phyloP scores from a whole-genome alignment of 2,329 filamentous ascomycete genomes.

The Sporothrix brunneoviolacea region DNA sequence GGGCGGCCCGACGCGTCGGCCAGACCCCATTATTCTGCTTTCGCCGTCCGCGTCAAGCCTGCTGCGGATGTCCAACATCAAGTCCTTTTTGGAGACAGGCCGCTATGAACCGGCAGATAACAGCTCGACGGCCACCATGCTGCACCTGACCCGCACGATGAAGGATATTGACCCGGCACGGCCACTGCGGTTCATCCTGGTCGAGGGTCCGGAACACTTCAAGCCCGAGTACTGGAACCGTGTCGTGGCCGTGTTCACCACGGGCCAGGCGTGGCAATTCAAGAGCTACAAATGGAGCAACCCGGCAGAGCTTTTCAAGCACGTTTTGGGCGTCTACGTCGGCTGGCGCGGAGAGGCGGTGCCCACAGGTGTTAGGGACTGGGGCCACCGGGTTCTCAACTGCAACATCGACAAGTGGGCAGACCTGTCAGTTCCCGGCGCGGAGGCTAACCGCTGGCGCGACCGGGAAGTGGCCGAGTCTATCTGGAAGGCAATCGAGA shows the following conservation, averaged over 20 bases:
- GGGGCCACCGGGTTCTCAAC: slow-evolving; percentile 77
- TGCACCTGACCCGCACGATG: slow-evolving; percentile 75
- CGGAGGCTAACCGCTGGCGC: slow-evolving; percentile 61
- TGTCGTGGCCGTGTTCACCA: slow-evolving; percentile 94
- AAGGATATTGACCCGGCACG: slow-evolving; percentile 62
- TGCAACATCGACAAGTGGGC: slow-evolving; percentile 83
- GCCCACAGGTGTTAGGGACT: slow-evolving; percentile 70
- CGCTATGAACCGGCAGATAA: slow-evolving; percentile 72
- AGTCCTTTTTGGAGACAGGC: slow-evolving; percentile 83
- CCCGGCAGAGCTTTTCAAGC: slow-evolving; percentile 80
- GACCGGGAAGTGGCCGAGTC: slow-evolving; percentile 89
- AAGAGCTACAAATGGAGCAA: slow-evolving; percentile 96
- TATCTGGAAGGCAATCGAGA: slow-evolving; percentile 86
- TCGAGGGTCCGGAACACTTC: slow-evolving; percentile 89
- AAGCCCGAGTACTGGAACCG: slow-evolving; percentile 97
- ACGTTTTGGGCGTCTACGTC: slow-evolving; percentile 80
- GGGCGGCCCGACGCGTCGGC: slow-evolving; percentile 40
- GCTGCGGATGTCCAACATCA: slow-evolving; percentile 91
- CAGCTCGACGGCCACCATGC: slow-evolving; percentile 66
- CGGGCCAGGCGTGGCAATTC: slow-evolving; percentile 97
- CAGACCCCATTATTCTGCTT: slow-evolving; percentile 89
- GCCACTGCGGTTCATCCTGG: slow-evolving; percentile 87
- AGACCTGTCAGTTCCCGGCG: slow-evolving; percentile 36
- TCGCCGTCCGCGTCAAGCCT: slow-evolving; percentile 93
- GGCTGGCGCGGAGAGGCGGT: slow-evolving; percentile 82